Conservation (phyloP, 2,329 filamentous ascomycete genomes). For the Septoria petroselini region DNA sequence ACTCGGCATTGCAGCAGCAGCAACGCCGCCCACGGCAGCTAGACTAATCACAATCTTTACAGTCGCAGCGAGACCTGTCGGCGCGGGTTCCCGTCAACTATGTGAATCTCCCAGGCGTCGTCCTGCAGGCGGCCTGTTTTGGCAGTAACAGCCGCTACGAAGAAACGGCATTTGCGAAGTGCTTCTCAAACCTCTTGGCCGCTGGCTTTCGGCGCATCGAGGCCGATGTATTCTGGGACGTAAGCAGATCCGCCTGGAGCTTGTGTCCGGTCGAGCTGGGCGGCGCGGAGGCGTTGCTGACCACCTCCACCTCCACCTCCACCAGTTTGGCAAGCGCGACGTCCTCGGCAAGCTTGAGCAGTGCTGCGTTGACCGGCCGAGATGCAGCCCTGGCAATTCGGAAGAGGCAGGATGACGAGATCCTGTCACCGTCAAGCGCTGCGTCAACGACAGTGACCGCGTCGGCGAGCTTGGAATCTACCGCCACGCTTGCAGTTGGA, state of each 20-base stretch:
- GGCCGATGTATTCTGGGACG: conserved; percentile 64
- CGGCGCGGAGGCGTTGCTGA: conserved; percentile 7
- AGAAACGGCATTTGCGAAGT: conserved; percentile 50
- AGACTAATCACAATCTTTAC: conserved; percentile 4
- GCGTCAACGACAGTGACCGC: conserved; percentile 11
- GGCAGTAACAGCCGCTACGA: conserved; percentile 50
- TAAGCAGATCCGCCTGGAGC: conserved; percentile 52
- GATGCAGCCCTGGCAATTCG: background rate
- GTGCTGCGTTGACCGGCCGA: conserved; percentile 6
- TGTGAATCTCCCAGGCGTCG: conserved; percentile 56
- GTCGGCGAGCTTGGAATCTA: conserved; percentile 6
- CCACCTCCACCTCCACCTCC: conserved; percentile 22
- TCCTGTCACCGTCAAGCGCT: conserved; percentile 4
- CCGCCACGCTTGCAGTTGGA: conserved; percentile 8
- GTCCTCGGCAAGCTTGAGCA: background rate
- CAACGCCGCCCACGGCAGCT: background rate
- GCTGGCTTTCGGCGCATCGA: conserved; percentile 58
- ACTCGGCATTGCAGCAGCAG: conserved; percentile 4
- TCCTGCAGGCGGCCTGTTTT: conserved; percentile 60
- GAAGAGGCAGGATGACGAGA: conserved; percentile 13
- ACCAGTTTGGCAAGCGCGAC: conserved; percentile 14
- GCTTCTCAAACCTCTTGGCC: conserved; percentile 61
- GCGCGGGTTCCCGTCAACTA: conserved; percentile 61
- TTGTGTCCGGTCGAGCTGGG: conserved; percentile 58
- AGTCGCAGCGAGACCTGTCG: conserved; percentile 62